Evolutionary conservation across 768 basidiomycete genomes (phyloP), one percentile per base, ranked within the genome.

Genomic region (Trametes elegans): DNA sequence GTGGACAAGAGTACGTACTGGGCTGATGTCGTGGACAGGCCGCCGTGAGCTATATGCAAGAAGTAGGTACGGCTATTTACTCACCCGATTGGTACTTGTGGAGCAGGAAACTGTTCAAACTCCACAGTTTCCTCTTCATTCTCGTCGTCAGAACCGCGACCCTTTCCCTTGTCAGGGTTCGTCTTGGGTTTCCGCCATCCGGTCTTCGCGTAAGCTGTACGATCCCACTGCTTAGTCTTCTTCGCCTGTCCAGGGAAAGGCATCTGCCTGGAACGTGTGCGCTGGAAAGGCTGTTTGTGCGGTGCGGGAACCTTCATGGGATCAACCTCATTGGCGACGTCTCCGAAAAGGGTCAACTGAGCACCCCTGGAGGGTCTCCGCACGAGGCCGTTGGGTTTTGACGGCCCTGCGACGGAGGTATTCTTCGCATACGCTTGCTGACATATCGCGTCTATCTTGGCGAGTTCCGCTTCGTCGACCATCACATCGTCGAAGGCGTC

Each of bases 221-320:
- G 86, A 66, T 98, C 93, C 97, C 97, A 99, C 42, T 77, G 74
- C 74, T 96, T 98, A 1, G 79, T 82, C 68, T 88, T 85, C 60
- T 64, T 66, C 18, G 59, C 55, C 23, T 58, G 60, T 19, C 62
- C 64, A 3, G 55, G 56, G 18, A 65, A 43, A 2, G 60, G 45
- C 43, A 58, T 64, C 24, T 62, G 61, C 11, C 60, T 67, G 0
- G 82, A 78, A 58, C 76, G 79, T 14, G 73, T 72, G 50, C 74
- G 68, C 56, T 74, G 74, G 32, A 75, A 60, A 5, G 74, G 70
- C 34, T 57, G 64, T 23, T 39, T 48, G 49, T 32, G 34, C 3
- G 70, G 74, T 10, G 39, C 32, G 8, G 46, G 8, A 10, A 5
- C 13, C 39, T 66, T 72, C 13, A 66, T 44, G 18, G 76, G 63